Evolutionary conservation across 2,329 filamentous ascomycete species (phyloP).

Genomic region (Aspergillus aculeatus): DNA sequence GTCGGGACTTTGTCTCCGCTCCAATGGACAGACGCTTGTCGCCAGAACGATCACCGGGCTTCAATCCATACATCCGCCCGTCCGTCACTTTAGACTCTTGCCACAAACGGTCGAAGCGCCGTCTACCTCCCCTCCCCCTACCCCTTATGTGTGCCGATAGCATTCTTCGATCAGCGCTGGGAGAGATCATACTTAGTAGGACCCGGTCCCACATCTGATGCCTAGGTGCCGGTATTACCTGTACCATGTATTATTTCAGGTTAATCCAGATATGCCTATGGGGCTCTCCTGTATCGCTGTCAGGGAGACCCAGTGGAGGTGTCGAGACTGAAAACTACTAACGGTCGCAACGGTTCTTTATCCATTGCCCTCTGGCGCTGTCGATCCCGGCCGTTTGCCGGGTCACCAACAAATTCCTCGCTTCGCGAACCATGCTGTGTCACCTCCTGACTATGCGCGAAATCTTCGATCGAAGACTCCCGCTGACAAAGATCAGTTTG

Average conservation of each 20-base stretch:
- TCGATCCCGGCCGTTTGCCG: slow-evolving; percentile 17
- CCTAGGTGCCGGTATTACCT: neutral
- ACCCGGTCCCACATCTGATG: slow-evolving; percentile 15
- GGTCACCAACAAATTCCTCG: slow-evolving; percentile 15
- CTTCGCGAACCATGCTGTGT: slow-evolving; percentile 7
- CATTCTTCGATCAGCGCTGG: slow-evolving; percentile 25
- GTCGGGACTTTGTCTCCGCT: neutral
- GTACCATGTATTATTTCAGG: neutral
- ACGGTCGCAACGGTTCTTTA: slow-evolving; percentile 19
- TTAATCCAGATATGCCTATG: slow-evolving; percentile 3
- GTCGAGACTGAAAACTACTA: slow-evolving; percentile 7
- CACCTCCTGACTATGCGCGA: neutral
- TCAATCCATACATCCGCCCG: too few relatives aligned
- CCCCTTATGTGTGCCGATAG: slow-evolving; percentile 20
- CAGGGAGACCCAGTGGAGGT: slow-evolving; percentile 5
- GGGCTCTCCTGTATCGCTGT: neutral
- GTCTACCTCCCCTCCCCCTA: slow-evolving; percentile 25
- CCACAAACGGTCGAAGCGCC: slow-evolving; percentile 23
- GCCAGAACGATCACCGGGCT: slow-evolving; percentile 22
- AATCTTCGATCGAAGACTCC: neutral
- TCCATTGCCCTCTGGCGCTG: slow-evolving; percentile 14
- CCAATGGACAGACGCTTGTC: neutral
- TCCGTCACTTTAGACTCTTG: slow-evolving; percentile 26
- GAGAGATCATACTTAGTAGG: slow-evolving; percentile 12
- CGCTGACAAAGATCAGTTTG: neutral